Base-by-base conservation (phyloP, 202 grass and related monocot genomes). In the Panicum virgatum region DNA sequence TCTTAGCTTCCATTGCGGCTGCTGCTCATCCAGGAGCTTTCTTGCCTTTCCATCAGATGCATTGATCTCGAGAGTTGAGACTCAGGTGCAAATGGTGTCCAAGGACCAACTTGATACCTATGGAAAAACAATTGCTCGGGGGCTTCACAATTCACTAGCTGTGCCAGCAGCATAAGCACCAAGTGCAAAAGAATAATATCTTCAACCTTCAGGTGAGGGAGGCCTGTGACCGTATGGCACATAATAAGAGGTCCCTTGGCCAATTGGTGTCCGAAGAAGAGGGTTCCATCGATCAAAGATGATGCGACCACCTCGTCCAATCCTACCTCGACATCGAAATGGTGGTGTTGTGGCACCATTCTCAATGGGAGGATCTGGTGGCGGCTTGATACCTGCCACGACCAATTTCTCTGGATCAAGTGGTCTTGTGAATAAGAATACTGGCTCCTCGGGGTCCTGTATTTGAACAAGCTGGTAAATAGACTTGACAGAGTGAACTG, bases 241-340 rank as follows among this genome's bases (percentile, higher is more conserved):
- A 85, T 72, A 80, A 66, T 82, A 77, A 23, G 83, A 34, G 51
- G 63, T 78, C 54, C 83, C 86, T 58, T 92, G 92, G 54, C 72
- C 83, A 25, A 90, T 64, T 72, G 91, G 87, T 86, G 86, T 64
- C 83, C n/a, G 80, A 0, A 80, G 61, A 84, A 92, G 85, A 60
- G 91, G 89, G 51, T 94, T 91, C 75, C 86, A 94, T 51, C 96
- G 87, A 82, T 99, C 96, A 85, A 99, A 96, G 75, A 99, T 88
- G 74, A 99, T 90, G 66, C 96, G 89, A 26, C 96, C 96, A 4
- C 96, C 96, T 85, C 96, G 87, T 52, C 96, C 96, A 54, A 99
- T 96, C 74, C 96, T 88, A 78, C 90, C 89, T 69, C 69, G 89
- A 72, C 89, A 94, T 9, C 80, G 72, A 82, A 86, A 98, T 60